Percentiles rank a stretch among this genome's conserved stretches.
Conservation (phyloP, 805 yeast species). For the Kodamaea kaohsiungensis region DNA sequence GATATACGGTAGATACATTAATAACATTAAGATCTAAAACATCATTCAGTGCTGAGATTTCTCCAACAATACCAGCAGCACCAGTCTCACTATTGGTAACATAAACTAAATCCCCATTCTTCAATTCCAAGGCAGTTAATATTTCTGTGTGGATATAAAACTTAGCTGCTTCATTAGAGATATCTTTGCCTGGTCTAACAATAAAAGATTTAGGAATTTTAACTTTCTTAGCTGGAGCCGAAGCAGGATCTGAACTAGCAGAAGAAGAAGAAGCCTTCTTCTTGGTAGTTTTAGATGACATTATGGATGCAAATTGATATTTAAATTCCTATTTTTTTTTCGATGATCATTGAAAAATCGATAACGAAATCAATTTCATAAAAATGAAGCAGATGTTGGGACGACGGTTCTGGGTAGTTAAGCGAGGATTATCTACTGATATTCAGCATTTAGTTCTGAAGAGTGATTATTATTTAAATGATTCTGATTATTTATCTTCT, state of each 20-base stretch:
- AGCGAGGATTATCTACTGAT: neutral
- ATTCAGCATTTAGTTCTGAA: slow-evolving; percentile 8
- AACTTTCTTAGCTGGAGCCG: slow-evolving; percentile 28
- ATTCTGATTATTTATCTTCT: neutral
- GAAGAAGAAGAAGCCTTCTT: slow-evolving; percentile 27
- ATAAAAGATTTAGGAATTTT: slow-evolving; percentile 43
- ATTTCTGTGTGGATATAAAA: slow-evolving; percentile 45
- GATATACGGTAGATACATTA: slow-evolving; percentile 23
- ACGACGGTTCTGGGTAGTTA: neutral
- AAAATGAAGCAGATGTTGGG: neutral
- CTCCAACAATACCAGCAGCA: slow-evolving; percentile 45
- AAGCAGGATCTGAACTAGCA: slow-evolving; percentile 16
- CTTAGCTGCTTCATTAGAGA: slow-evolving; percentile 22
- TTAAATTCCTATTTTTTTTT: neutral
- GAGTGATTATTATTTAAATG: slow-evolving; percentile 2
- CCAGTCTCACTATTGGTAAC: slow-evolving; percentile 45
- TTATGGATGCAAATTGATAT: neutral
- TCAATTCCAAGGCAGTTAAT: slow-evolving; percentile 47
- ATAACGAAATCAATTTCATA: neutral
- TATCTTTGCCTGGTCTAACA: slow-evolving; percentile 32
- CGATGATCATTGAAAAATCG: neutral
- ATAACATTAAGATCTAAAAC: slow-evolving; percentile 31
- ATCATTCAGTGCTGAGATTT: slow-evolving; percentile 37
- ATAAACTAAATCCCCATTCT: slow-evolving; percentile 46
- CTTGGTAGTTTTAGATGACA: slow-evolving; percentile 27